Evolutionary conservation across 352 stramenopile species (phyloP).

Genomic region (Proteromonas lacertae): DNA sequence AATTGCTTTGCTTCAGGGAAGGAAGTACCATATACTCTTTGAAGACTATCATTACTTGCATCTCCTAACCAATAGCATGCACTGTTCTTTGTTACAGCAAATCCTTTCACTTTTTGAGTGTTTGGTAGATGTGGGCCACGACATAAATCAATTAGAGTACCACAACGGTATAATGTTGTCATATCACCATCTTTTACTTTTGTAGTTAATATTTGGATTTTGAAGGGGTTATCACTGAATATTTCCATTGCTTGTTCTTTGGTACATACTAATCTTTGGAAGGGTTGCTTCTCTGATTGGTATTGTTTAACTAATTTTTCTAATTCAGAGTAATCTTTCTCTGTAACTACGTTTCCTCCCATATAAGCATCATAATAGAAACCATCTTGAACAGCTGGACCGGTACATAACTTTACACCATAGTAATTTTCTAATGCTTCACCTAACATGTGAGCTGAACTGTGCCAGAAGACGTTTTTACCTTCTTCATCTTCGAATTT

Average conservation of each 20-base stretch:
- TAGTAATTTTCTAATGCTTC: slow-evolving; percentile 80
- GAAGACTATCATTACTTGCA: slow-evolving; percentile 73
- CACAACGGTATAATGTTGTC: slow-evolving; percentile 89
- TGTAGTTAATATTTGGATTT: slow-evolving; percentile 56
- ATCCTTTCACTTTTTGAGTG: slow-evolving; percentile 55
- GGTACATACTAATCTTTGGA: slow-evolving; percentile 82
- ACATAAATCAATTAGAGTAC: slow-evolving; percentile 87
- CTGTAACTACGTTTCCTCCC: slow-evolving; percentile 23
- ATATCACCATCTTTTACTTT: slow-evolving; percentile 78
- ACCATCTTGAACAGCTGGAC: slow-evolving; percentile 66
- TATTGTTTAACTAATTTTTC: slow-evolving; percentile 47
- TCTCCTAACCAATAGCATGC: slow-evolving; percentile 61
- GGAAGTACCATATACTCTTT: slow-evolving; percentile 82
- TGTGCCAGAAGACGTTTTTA: slow-evolving; percentile 77
- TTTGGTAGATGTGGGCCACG: slow-evolving; percentile 74
- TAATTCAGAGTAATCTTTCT: slow-evolving; percentile 12
- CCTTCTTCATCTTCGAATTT: slow-evolving; percentile 89
- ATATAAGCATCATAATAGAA: slow-evolving; percentile 99
- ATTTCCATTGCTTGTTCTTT: slow-evolving; percentile 91
- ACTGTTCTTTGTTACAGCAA: slow-evolving; percentile 60
- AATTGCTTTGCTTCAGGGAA: slow-evolving; percentile 90
- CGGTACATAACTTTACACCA: slow-evolving; percentile 76
- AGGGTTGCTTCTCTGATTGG: slow-evolving; percentile 81
- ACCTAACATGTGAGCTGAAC: slow-evolving; percentile 74
- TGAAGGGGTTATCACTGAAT: slow-evolving; percentile 95